Evolutionary conservation across 345 rosid genomes (phyloP).

Genomic region (Heritiera fomes): DNA sequence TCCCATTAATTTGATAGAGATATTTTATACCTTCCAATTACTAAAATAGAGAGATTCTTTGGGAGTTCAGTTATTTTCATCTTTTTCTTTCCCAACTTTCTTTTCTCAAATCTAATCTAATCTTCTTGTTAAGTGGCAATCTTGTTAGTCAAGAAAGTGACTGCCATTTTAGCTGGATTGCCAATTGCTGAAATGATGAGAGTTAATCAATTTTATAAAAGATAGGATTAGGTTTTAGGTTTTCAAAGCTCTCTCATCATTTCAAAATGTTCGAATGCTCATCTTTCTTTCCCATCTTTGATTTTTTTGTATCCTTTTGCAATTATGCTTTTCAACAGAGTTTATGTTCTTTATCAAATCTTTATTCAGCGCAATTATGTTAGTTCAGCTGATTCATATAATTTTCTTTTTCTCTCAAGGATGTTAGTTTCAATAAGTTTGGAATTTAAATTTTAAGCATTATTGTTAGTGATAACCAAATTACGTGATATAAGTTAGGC

Average conservation of each 20-base stretch:
- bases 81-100: background rate
- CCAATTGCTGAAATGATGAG: background rate
- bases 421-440: too few relatives aligned
- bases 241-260: constrained; percentile 1
- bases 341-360: background rate
- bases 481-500: too few relatives aligned
- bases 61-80: background rate
- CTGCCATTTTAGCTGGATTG: background rate
- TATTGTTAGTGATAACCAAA: too few relatives aligned
- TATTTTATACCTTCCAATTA: constrained; percentile 6
- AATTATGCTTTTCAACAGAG: background rate
- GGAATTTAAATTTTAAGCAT: too few relatives aligned
- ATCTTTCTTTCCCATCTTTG: background rate
- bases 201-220: background rate
- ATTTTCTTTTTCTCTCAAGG: too few relatives aligned
- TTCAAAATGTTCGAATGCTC: background rate
- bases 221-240: background rate
- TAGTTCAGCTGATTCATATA: too few relatives aligned
- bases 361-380: too few relatives aligned
- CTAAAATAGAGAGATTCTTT: background rate
- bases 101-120: background rate
- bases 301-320: background rate
- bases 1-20: constrained; percentile 8
- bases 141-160: background rate
- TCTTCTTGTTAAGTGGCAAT: background rate